Base-by-base conservation (phyloP, 208 protist genomes). In the Endotrypanum monterogeii region DNA sequence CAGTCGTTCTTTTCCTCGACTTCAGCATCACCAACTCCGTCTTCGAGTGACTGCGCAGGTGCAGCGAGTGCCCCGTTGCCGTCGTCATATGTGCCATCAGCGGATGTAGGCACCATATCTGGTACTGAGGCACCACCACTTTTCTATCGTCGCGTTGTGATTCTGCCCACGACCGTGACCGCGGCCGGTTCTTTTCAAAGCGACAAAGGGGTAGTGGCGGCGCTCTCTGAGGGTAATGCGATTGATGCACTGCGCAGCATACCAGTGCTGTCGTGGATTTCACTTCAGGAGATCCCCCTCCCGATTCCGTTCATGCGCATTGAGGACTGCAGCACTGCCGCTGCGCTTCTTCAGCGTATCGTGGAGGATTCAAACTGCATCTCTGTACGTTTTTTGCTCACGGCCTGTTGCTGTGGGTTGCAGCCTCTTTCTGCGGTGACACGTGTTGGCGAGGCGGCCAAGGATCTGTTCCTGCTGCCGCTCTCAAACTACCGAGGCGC, bases 161-260 rank as follows among this genome's bases (percentile, higher is more conserved):
- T 93, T n/a, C 69, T 83, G 52, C 83, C 89, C 12, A 80, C 86
- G 44, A 77, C 72, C 16, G 20, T 93, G 57, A 88, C 82, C 60
- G 58, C 90, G 6, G 87, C 87, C 51, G 84, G 87, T 11, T 83
- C 86, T 12, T 91, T 93, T 69, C 73, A 93, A 32, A 80, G 76
- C 60, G 74, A 87, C 46, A 76, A 68, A 44, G 77, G 76, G 61
- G 54, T 84, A 6, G 20, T 79, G 23, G 62, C 65, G 14, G 76
- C 83, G 7, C 55, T 83, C 1, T 32, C 67, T 41, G 67, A 82
- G 67, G 80, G 77, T 37, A 55, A 62, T 28, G 62, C 63, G 37
- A 54, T 82, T 23, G 77, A 83, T 39, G 78, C 65, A 51, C 44
- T 85, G 58, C 83, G 83, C 55, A 82, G 69, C 67, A 55, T 79